A percentile compares a stretch with the other conserved stretches of the same genome.
Evolutionary conservation across 306 rosid genomes (phyloP).

Genomic region (Pachyrhizus erosus): DNA sequence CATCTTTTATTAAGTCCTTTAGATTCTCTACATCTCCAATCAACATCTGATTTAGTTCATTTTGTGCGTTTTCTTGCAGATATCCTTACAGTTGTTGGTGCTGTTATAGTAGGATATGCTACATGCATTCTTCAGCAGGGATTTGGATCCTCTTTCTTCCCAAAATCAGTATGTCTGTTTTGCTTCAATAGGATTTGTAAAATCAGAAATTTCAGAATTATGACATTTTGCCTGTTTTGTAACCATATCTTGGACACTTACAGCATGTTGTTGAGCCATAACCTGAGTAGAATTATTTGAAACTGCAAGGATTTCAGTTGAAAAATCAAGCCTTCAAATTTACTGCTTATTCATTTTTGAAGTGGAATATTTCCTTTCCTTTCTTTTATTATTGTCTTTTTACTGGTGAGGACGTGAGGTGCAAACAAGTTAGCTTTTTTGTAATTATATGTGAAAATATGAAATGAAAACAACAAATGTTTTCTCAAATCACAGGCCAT

Average conservation of each 20-base stretch:
- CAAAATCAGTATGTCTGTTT: slow-evolving; percentile 55
- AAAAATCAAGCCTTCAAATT: slow-evolving; percentile 20
- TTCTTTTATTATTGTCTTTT: neutral
- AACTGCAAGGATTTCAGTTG: neutral
- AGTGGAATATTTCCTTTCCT: neutral
- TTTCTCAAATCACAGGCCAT: neutral
- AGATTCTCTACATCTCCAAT: slow-evolving; percentile 10
- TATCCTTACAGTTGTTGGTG: slow-evolving; percentile 86
- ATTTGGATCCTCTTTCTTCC: slow-evolving; percentile 69
- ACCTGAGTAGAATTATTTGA: neutral
- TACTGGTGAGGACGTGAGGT: neutral
- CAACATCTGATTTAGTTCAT: slow-evolving; percentile 10
- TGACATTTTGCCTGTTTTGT: slow-evolving; percentile 11
- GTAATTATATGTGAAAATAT: neutral
- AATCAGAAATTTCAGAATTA: slow-evolving; percentile 25
- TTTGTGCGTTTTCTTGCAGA: slow-evolving; percentile 65
- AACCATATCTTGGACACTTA: neutral
- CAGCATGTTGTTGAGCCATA: neutral
- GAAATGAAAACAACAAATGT: neutral
- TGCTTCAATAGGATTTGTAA: slow-evolving; percentile 19
- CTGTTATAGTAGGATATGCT: slow-evolving; percentile 82
- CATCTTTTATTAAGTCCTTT: neutral
- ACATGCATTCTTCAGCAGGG: slow-evolving; percentile 95
- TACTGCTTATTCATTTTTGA: neutral
- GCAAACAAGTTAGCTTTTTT: neutral